Percentiles rank a stretch among this genome's conserved stretches.
phyloP scores from a whole-genome alignment of 2,329 filamentous ascomycete species.

The Phaeoacremonium minimum region DNA sequence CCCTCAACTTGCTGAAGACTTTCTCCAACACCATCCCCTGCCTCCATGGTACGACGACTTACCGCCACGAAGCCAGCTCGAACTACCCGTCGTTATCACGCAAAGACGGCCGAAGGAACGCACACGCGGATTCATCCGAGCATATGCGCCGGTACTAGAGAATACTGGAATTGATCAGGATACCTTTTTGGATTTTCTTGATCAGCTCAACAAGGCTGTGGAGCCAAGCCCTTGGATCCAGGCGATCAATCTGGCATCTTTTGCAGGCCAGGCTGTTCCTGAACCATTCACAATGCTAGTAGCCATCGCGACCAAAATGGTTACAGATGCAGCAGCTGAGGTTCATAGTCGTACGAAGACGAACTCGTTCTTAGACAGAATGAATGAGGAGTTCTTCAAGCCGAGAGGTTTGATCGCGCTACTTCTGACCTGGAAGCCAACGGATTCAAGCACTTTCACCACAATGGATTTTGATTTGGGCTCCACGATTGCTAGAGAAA shows the following conservation, averaged over 20 bases:
- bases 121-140: slow-evolving; percentile 45
- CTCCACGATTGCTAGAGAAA: slow-evolving; percentile 23
- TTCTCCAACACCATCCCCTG: slow-evolving; percentile 4
- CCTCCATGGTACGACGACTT: neutral
- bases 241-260: slow-evolving; percentile 35
- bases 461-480: slow-evolving; percentile 24
- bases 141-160: slow-evolving; percentile 45
- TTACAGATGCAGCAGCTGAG: slow-evolving; percentile 33
- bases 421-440: slow-evolving; percentile 49
- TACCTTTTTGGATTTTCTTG: slow-evolving; percentile 43
- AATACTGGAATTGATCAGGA: slow-evolving; percentile 40
- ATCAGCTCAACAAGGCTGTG: slow-evolving; percentile 37
- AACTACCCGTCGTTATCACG: slow-evolving; percentile 45
- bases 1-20: slow-evolving; percentile 3
- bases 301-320: slow-evolving; percentile 35
- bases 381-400: slow-evolving; percentile 53
- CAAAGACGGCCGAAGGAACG: slow-evolving; percentile 45
- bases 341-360: slow-evolving; percentile 33
- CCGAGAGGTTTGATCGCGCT: slow-evolving; percentile 46
- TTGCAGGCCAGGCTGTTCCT: slow-evolving; percentile 30
- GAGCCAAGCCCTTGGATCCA: slow-evolving; percentile 25
- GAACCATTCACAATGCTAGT: slow-evolving; percentile 34
- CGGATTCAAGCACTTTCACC: slow-evolving; percentile 19
- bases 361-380: slow-evolving; percentile 49
- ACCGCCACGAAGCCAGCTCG: slow-evolving; percentile 18